Base-by-base conservation (phyloP, 202 grass and related monocot species). In the Panicum virgatum region DNA sequence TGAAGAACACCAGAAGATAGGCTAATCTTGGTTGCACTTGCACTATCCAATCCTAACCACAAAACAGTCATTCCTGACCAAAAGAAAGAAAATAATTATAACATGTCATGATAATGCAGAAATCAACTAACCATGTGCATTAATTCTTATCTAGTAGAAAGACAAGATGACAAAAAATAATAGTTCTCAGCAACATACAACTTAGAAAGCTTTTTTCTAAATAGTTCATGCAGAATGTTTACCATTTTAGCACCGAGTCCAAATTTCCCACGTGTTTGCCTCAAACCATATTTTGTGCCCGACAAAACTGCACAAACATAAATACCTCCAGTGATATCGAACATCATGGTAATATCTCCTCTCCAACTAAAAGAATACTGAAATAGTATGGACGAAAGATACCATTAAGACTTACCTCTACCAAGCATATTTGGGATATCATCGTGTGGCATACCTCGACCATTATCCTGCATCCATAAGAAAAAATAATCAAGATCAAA, bases 351-450 rank as follows among this genome's bases (percentile, higher is more conserved):
- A 46, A 12, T 62, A 69, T 85, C n/a, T 44, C 12, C 71, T 36
- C 16, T 77, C 80, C 43, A 73, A 32, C 44, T 58, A 46, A 62
- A 54, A 69, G 36, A 44, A 36, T n/a, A 57, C 20, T 65, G 9
- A 58, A 67, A 34, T 66, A 45, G 26, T 6, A 57, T 13, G 13
- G n/a, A 82, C 26, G 3, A 80, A 52, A 56, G 3, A 29, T 66
- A 63, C 10, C 25, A 74, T 76, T 45, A 76, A 79, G 29, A 40
- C 58, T 78, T 84, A 98, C 95, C 95, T 93, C 90, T 88, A 14
- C 95, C 95, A 86, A 98, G 90, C 95, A 98, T 98, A 75, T 98
- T 98, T 82, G 95, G 95, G 37, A 98, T 98, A 85, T 98, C 95
- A 89, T 98, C 95, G 88, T 98, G 95, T 69, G 95, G 88, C 95